Evolutionary conservation across 2,329 filamentous ascomycete species (phyloP), one percentile per base, ranked within the genome.

Genomic region (Colletotrichum horii): DNA sequence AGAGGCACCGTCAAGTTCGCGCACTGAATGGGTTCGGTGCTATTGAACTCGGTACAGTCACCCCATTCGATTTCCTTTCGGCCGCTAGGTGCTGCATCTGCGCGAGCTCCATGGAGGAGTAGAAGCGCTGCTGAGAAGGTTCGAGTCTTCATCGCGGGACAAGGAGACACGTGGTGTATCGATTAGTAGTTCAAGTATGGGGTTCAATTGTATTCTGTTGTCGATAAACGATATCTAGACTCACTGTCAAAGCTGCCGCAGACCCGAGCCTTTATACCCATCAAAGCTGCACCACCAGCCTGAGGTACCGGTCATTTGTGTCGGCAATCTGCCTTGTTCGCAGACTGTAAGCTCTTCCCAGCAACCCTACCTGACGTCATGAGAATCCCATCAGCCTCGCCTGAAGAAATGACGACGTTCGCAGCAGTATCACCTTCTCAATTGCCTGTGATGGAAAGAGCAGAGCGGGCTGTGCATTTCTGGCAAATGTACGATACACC

Each of bases 1-100:
- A 87, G 81, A 4, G 86, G 85, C 0, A 87, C 85, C 0, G 77
- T 64, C 19, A 87, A 74, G n/a, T 75, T 83, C 7, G 81, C 83
- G 75, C 85, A 87, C 15, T 84, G 78, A n/a, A 81, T 71, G 6
- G 78, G 75, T 4, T 81, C 26, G 4, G 24, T 78, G 66, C 75
- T 62, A 48, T 67, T 75, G 36, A 71, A 30, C 3, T 64, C 55
- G 11, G 70, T 5, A 60, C 70, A 73, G 1, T 15, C 24, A 0
- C 58, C 26, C 58, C 65, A 73, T 22, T 64, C 30, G 3, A 69
- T 60, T 3, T 3, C 28, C 3, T 24, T 12, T 8, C 0, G n/a
- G 52, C 55, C 32, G 11, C 60, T 4, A 2, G 22, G 8, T 6
- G 26, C 55, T 7, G 12, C 11, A 2, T 30, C 4, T 30, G 61